Conservation (phyloP, 352 stramenopile species). For the Globisporangium polare region DNA sequence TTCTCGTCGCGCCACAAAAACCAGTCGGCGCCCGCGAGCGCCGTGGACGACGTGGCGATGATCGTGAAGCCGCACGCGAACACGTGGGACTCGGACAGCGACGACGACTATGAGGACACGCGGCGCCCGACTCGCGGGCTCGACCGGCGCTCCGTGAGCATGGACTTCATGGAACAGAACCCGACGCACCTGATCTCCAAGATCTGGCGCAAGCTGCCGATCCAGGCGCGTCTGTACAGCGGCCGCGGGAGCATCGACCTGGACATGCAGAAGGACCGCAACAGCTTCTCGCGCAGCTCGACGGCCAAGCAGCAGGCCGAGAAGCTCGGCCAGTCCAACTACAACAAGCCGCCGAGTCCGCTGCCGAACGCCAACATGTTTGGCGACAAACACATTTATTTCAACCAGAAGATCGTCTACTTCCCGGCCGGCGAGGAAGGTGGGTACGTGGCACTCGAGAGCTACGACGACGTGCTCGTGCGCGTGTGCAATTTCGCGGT, state of each 20-base stretch:
- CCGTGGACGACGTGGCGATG: slow-evolving; percentile 44
- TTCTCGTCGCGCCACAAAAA: slow-evolving; percentile 38
- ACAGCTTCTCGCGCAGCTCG: slow-evolving; percentile 56
- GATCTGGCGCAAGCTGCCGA: slow-evolving; percentile 76
- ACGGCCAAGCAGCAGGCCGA: slow-evolving; percentile 41
- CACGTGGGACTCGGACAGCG: slow-evolving; percentile 68
- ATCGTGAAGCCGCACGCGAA: slow-evolving; percentile 41
- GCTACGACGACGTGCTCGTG: slow-evolving; percentile 73
- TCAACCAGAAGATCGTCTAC: slow-evolving; percentile 18
- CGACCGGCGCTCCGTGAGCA: slow-evolving; percentile 58
- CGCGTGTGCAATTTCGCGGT: slow-evolving; percentile 60
- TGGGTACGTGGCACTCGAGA: slow-evolving; percentile 53
- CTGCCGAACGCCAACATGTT: slow-evolving; percentile 19
- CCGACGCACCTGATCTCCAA: slow-evolving; percentile 72
- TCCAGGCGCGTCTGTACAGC: slow-evolving; percentile 60
- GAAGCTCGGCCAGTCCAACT: slow-evolving; percentile 25
- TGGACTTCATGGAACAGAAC: slow-evolving; percentile 80
- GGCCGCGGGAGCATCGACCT: slow-evolving; percentile 48
- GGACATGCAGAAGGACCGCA: slow-evolving; percentile 59
- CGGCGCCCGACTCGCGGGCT: slow-evolving; percentile 52
- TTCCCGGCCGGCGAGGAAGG: slow-evolving; percentile 23
- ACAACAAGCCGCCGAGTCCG: slow-evolving; percentile 17
- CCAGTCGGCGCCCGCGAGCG: slow-evolving; percentile 26
- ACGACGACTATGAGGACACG: slow-evolving; percentile 71
- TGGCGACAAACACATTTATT: slow-evolving; percentile 25